A percentile compares a stretch with the other conserved stretches of the same genome.
Evolutionary conservation across 306 rosid species (phyloP).

Genomic region (Casuarina cunninghamiana): DNA sequence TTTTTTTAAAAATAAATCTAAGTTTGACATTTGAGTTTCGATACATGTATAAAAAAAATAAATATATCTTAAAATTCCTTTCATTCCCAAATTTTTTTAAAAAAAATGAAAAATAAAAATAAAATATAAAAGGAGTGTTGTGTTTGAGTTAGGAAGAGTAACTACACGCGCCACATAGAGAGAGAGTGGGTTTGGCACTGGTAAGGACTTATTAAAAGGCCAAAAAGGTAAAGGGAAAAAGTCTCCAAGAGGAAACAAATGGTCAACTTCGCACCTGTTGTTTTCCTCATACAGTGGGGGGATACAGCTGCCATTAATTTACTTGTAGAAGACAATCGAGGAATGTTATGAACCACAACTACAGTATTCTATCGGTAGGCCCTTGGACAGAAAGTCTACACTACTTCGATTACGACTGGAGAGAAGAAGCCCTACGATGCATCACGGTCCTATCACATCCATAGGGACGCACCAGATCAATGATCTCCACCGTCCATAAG

Average conservation of each 20-base stretch:
- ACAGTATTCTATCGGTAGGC: conserved; percentile 22
- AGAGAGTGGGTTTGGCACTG: background rate
- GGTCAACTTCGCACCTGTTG: conserved; percentile 31
- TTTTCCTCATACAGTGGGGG: conserved; percentile 18
- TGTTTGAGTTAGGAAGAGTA: background rate
- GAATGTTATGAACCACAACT: conserved; percentile 8
- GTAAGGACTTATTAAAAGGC: background rate
- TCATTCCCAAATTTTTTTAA: too few relatives aligned
- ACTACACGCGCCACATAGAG: background rate
- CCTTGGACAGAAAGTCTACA: conserved; percentile 28
- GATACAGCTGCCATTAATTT: conserved; percentile 25
- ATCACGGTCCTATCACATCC: background rate
- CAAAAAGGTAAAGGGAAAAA: conserved; percentile 2
- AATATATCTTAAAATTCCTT: too few relatives aligned
- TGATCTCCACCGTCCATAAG: conserved; percentile 17
- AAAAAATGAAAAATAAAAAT: background rate
- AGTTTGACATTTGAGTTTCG: too few relatives aligned
- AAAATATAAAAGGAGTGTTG: background rate
- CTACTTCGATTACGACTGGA: conserved; percentile 14
- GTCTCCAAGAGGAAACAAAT: background rate
- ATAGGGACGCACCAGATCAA: background rate
- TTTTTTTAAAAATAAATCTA: too few relatives aligned
- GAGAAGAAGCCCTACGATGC: background rate
- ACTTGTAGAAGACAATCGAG: background rate
- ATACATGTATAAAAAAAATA: too few relatives aligned